A percentile compares a stretch with the other conserved stretches of the same genome.
Conservation (phyloP, 768 basidiomycete genomes). For the Erythrobasidium yunnanense region DNA sequence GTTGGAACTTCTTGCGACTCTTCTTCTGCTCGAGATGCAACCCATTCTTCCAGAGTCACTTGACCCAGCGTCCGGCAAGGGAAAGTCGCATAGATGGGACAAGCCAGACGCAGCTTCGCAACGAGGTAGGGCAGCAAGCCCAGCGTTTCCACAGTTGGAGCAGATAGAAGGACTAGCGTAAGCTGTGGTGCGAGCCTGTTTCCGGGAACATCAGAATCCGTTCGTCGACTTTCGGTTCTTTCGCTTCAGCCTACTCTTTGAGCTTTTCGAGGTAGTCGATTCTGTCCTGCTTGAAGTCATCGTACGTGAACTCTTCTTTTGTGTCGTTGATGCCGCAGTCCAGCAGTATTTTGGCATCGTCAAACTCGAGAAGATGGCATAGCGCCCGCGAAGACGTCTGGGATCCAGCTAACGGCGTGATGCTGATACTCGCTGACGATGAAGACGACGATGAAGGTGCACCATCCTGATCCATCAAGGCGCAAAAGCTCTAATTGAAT, state of each 20-base stretch:
- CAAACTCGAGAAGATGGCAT: slow-evolving; percentile 75
- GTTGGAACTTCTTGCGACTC: slow-evolving; percentile 29
- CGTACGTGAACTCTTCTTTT: slow-evolving; percentile 52
- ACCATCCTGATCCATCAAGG: background rate
- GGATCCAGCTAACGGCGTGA: slow-evolving; percentile 1
- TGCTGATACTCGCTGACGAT: background rate
- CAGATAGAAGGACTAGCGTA: slow-evolving; percentile 84
- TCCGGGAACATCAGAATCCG: background rate
- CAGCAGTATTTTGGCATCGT: slow-evolving; percentile 82
- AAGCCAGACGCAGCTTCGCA: slow-evolving; percentile 66
- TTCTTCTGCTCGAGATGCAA: slow-evolving; percentile 54
- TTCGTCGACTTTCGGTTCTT: background rate
- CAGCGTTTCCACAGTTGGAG: slow-evolving; percentile 77
- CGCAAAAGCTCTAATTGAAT: too few relatives aligned
- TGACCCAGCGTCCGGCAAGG: slow-evolving; percentile 93
- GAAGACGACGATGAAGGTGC: background rate
- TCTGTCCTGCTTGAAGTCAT: slow-evolving; percentile 40
- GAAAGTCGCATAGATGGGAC: slow-evolving; percentile 84
- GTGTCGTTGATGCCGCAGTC: slow-evolving; percentile 90
- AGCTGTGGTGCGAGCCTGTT: slow-evolving; percentile 64
- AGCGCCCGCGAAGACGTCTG: slow-evolving; percentile 29
- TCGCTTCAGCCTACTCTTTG: slow-evolving; percentile 37
- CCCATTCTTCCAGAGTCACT: slow-evolving; percentile 78
- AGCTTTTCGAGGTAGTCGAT: slow-evolving; percentile 38
- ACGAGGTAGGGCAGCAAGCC: slow-evolving; percentile 90